Conservation (phyloP, 805 yeast genomes). For the Yarrowia divulgata region DNA sequence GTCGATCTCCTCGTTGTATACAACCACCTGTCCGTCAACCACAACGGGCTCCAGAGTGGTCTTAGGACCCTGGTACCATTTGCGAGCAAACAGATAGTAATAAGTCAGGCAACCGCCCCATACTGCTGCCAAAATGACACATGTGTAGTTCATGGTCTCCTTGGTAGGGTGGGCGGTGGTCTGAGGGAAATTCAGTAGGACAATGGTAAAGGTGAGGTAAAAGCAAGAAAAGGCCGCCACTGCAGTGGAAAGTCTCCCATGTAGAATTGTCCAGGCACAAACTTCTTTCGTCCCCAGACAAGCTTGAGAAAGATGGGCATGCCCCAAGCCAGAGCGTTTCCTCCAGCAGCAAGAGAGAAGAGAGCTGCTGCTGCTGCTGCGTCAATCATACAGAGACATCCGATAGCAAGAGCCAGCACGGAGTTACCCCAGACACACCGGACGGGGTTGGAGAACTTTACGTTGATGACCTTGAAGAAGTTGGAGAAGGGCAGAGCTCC, state of each 20-base stretch:
- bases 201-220: slow-evolving; percentile 62
- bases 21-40: slow-evolving; percentile 30
- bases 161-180: slow-evolving; percentile 48
- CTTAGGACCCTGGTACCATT: slow-evolving; percentile 64
- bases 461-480: slow-evolving; percentile 63
- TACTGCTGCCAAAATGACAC: slow-evolving; percentile 66
- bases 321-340: slow-evolving; percentile 69
- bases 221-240: slow-evolving; percentile 57
- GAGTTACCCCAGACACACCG: slow-evolving; percentile 67
- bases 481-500: slow-evolving; percentile 72
- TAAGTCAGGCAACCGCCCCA: slow-evolving; percentile 63
- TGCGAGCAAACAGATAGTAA: slow-evolving; percentile 61
- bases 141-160: slow-evolving; percentile 71
- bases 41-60: slow-evolving; percentile 43
- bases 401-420: slow-evolving; percentile 57
- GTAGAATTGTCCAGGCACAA: slow-evolving; percentile 72
- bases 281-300: slow-evolving; percentile 57
- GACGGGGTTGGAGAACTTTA: slow-evolving; percentile 64
- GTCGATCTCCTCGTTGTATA: slow-evolving; percentile 30
- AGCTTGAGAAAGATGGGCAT: slow-evolving; percentile 63
- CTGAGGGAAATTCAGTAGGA: slow-evolving; percentile 67
- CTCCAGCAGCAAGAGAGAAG: slow-evolving; percentile 67
- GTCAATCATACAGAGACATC: slow-evolving; percentile 65
- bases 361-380: slow-evolving; percentile 68
- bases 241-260: slow-evolving; percentile 59